Conservation (phyloP, 1,284 basidiomycete genomes). For the Ustilago cynodontis region DNA sequence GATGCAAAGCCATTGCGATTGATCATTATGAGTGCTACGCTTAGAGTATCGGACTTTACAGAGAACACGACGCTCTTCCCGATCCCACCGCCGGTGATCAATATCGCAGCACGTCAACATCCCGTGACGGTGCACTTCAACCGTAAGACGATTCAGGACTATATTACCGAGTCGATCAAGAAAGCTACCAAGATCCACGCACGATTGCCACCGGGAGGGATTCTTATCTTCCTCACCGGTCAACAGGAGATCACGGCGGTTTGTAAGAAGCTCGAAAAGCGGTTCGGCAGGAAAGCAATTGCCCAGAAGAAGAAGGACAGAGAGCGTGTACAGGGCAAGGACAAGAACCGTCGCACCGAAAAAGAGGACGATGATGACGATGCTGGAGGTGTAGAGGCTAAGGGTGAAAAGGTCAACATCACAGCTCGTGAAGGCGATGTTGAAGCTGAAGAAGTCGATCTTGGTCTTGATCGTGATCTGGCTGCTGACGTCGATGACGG, state of each 20-base stretch:
- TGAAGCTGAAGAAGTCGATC: slow-evolving; percentile 85
- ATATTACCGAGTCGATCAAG: slow-evolving; percentile 88
- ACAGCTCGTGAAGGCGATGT: slow-evolving; percentile 71
- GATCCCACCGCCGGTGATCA: slow-evolving; percentile 87
- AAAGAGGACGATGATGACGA: slow-evolving; percentile 33
- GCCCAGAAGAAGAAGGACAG: slow-evolving; percentile 71
- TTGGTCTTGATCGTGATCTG: slow-evolving; percentile 74
- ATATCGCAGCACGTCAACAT: slow-evolving; percentile 89
- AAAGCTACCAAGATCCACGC: slow-evolving; percentile 87
- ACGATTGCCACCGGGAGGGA: slow-evolving; percentile 78
- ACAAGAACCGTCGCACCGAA: slow-evolving; percentile 18
- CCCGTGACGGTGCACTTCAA: slow-evolving; percentile 96
- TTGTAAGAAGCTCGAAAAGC: slow-evolving; percentile 80
- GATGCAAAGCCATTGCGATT: slow-evolving; percentile 82
- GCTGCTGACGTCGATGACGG: slow-evolving; percentile 73
- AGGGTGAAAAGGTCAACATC: slow-evolving; percentile 48
- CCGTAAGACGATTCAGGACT: slow-evolving; percentile 85
- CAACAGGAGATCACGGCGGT: slow-evolving; percentile 80
- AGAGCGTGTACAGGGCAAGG: slow-evolving; percentile 28
- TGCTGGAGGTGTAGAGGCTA: slow-evolving; percentile 11
- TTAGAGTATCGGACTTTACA: slow-evolving; percentile 92
- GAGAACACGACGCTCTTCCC: slow-evolving; percentile 87
- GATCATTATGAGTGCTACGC: slow-evolving; percentile 98
- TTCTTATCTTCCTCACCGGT: slow-evolving; percentile 82
- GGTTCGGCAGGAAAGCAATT: slow-evolving; percentile 79